Conservation (phyloP, 2,329 filamentous ascomycete genomes). For the Lecanicillium sp. region DNA sequence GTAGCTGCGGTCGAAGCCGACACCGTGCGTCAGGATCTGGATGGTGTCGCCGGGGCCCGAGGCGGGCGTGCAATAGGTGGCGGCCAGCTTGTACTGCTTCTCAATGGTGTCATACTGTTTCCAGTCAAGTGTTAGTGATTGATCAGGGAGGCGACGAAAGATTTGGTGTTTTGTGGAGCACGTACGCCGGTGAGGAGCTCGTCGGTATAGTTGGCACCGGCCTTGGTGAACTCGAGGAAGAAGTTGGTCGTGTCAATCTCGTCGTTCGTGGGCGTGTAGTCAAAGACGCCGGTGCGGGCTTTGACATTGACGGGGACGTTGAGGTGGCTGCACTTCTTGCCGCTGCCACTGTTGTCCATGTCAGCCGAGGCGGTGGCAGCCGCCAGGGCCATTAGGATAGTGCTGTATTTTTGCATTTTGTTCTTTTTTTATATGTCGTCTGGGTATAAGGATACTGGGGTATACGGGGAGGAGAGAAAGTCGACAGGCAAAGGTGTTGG, state of each 20-base stretch:
- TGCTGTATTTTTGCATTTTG: constrained; percentile 9
- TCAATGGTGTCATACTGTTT: constrained; percentile 38
- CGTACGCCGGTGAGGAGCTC: constrained; percentile 35
- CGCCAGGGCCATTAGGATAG: constrained; percentile 14
- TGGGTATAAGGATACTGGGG: not conserved
- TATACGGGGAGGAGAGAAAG: too few species aligned
- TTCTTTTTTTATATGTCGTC: too few species aligned
- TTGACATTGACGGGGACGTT: constrained; percentile 39
- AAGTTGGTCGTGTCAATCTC: constrained; percentile 53
- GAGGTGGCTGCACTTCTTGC: constrained; percentile 37
- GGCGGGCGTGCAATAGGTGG: constrained; percentile 54
- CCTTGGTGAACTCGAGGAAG: constrained; percentile 38
- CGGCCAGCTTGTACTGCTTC: constrained; percentile 49
- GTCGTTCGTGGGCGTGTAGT: constrained; percentile 27
- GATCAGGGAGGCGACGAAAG: too few species aligned
- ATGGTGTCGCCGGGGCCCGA: constrained; percentile 27
- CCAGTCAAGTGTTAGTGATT: constrained; percentile 2
- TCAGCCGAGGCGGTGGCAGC: constrained; percentile 19
- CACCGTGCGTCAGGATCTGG: constrained; percentile 34
- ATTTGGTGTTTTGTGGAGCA: too few species aligned
- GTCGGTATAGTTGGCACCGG: constrained; percentile 42
- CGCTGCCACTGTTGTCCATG: constrained; percentile 19
- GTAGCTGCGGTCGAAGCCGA: constrained; percentile 41
- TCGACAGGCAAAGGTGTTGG: too few species aligned
- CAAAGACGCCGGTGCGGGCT: not conserved